These are phyloP conservation scores for Cercospora sojina DNA, from an alignment of 2,329 filamentous ascomycete genomes.

Conservation along the genomic window DNA sequence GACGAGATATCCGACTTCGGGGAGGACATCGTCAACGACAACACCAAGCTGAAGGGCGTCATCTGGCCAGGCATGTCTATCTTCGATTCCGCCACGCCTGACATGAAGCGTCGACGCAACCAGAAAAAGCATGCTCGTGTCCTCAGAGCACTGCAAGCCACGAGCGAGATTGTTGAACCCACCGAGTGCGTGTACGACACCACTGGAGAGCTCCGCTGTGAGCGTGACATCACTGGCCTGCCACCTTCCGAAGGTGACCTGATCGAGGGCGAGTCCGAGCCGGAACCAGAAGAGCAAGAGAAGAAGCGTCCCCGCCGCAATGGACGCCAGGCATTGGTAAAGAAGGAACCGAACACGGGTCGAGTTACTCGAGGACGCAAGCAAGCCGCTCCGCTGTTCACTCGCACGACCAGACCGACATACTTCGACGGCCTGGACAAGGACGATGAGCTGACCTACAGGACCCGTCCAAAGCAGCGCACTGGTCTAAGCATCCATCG, in stretches of 20 bases:
- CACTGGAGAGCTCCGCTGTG: constrained; percentile 43
- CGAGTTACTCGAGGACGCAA: constrained; percentile 24
- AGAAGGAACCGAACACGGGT: constrained; percentile 34
- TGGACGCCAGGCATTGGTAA: constrained; percentile 27
- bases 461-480: constrained; percentile 36
- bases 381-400: constrained; percentile 10
- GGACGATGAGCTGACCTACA: constrained; percentile 38
- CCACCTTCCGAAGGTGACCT: constrained; percentile 42
- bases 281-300: constrained; percentile 32
- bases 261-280: constrained; percentile 36
- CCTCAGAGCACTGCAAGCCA: constrained; percentile 63
- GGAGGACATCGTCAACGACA: constrained; percentile 33
- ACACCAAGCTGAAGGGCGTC: constrained; percentile 65
- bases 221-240: constrained; percentile 48
- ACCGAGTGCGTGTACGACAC: constrained; percentile 63
- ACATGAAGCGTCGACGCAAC: constrained; percentile 72
- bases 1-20: constrained; percentile 35
- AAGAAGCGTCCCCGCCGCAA: constrained; percentile 30
- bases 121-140: constrained; percentile 74
- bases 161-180: constrained; percentile 63
- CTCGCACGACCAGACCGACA: constrained; percentile 13
- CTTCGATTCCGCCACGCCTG: constrained; percentile 75
- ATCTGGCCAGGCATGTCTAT: constrained; percentile 75
- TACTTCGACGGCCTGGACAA: constrained; percentile 26
- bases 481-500: constrained; percentile 45